Conservation (phyloP, 805 yeast genomes). For the Zygosaccharomyces pseudorouxii region DNA sequence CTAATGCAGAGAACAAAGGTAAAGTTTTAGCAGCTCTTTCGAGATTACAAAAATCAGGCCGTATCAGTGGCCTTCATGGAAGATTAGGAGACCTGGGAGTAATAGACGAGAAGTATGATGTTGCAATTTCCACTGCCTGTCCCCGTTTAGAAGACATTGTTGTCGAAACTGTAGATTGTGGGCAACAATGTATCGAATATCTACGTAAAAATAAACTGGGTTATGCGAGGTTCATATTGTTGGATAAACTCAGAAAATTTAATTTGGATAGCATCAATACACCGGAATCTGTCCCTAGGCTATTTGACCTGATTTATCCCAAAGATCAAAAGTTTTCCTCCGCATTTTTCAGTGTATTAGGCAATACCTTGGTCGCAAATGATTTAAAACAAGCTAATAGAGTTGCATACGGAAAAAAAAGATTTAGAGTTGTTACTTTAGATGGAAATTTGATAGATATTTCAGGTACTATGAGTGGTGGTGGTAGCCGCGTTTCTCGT, state of each 20-base stretch:
- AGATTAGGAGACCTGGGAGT: slow-evolving; percentile 89
- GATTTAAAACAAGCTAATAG: slow-evolving; percentile 74
- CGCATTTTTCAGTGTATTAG: slow-evolving; percentile 83
- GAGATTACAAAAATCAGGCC: slow-evolving; percentile 70
- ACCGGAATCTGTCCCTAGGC: slow-evolving; percentile 71
- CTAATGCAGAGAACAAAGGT: slow-evolving; percentile 60
- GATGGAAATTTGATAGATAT: slow-evolving; percentile 90
- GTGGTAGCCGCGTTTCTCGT: slow-evolving; percentile 64
- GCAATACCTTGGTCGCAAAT: slow-evolving; percentile 82
- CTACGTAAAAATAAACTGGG: slow-evolving; percentile 81
- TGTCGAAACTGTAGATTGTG: slow-evolving; percentile 72
- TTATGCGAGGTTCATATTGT: slow-evolving; percentile 78
- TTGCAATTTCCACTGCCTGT: slow-evolving; percentile 93
- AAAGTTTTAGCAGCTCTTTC: slow-evolving; percentile 65
- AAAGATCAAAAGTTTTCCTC: slow-evolving; percentile 64
- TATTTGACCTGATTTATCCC: slow-evolving; percentile 78
- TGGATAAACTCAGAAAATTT: slow-evolving; percentile 66
- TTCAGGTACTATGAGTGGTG: slow-evolving; percentile 96
- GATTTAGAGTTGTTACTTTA: slow-evolving; percentile 87
- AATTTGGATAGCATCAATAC: slow-evolving; percentile 56
- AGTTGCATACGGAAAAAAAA: slow-evolving; percentile 76
- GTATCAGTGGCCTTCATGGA: slow-evolving; percentile 83
- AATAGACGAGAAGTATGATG: slow-evolving; percentile 82
- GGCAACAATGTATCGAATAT: slow-evolving; percentile 74
- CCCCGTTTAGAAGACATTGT: slow-evolving; percentile 89